Evolutionary conservation across 768 basidiomycete species (phyloP).

Genomic region (Pleurotus tuber-regium): DNA sequence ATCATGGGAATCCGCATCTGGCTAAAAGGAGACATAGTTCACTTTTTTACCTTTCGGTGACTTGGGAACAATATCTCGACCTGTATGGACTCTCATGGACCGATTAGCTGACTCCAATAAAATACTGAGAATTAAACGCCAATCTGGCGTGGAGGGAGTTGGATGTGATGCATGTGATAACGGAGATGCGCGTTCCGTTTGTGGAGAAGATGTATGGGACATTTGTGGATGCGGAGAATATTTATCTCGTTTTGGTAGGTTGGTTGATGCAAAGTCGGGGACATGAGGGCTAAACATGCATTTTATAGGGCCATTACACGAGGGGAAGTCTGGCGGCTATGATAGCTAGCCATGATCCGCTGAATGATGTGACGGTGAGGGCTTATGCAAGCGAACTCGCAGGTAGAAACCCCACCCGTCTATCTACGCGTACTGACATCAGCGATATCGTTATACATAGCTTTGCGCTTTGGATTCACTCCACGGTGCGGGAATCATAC

Average conservation of each 20-base stretch:
- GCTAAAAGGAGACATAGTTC: no score
- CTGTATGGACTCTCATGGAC: no score
- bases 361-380: background rate
- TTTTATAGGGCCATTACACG: background rate
- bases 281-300: no score
- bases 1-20: no score
- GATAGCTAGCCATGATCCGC: background rate
- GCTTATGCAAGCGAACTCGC: background rate
- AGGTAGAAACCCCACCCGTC: background rate
- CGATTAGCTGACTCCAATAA: no score
- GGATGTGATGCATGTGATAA: background rate
- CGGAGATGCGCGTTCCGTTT: background rate
- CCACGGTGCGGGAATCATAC: slow-evolving; percentile 45
- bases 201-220: slow-evolving; percentile 9
- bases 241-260: slow-evolving; percentile 3
- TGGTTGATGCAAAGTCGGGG: background rate
- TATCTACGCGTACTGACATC: slow-evolving; percentile 2
- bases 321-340: background rate
- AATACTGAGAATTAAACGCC: background rate
- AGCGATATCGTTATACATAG: slow-evolving; percentile 24
- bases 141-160: slow-evolving; percentile 4
- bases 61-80: no score
- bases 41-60: no score
- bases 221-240: slow-evolving; percentile 5
- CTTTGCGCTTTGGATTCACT: slow-evolving; percentile 40